Evolutionary conservation across 2,329 filamentous ascomycete genomes (phyloP), one percentile per base, ranked within the genome.

Genomic region (Neonectria ditissima): DNA sequence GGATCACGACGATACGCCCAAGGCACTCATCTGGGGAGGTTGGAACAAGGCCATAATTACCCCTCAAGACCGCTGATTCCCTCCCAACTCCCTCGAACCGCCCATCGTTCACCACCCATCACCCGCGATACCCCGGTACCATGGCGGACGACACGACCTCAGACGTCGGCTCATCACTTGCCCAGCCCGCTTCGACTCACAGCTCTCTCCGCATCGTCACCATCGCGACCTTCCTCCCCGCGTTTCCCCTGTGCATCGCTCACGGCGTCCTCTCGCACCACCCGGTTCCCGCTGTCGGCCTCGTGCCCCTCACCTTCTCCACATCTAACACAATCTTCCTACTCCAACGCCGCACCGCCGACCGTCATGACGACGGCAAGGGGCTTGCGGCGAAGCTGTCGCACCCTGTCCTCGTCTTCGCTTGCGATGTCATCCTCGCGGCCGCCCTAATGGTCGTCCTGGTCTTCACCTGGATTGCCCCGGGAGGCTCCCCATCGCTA

Each of bases 381-480:
- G 39, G 58, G 9, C 34, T 56, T 14, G 39, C 54, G 11, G 22
- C 52, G 9, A 68, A 18, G 48, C 47, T 63, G 24, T 67, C 59
- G 43, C 63, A 69, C 41, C 78, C 80, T 2, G 73, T 82, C 48
- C 47, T 78, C 32, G 73, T 79, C n/a, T 82, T 82, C 65, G 61
- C 73, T 22, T 73, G 70, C 37, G 80, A 82, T 64, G 66, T 75
- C 5, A 54, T 78, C 8, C 75, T 82, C 3, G 77, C 79, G 8
- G 73, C 76, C 0, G 74, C 75, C 5, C 65, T 80, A 13, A 76
- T 82, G 76, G 65, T 79, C 7, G 78, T 81, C 5, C 62, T 83
- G 54, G 77, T 81, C 22, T 79, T 80, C 37, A 81, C 80, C 1
- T 82, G 80, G 79, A 76, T 77, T 41, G 65, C 67, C 34, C 70